Percentiles rank a stretch among this genome's conserved stretches.
phyloP scores from a whole-genome alignment of 1,139 yeast genomes.

The Magnusiomyces tetraspermus region DNA sequence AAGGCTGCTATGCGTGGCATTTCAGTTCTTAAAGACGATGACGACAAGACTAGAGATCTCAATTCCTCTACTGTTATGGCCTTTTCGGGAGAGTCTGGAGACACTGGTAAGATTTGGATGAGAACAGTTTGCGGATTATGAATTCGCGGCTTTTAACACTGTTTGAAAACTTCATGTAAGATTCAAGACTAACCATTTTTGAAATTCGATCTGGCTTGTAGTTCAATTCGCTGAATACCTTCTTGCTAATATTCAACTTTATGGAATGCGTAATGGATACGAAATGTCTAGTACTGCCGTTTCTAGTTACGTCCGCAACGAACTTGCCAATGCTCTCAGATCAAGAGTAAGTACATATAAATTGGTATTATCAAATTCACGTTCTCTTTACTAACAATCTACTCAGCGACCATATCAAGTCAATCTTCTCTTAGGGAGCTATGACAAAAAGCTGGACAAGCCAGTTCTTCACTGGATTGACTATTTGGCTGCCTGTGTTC shows the following conservation, averaged over 20 bases:
- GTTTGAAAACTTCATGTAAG: too few relatives aligned
- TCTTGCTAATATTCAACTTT: conserved; percentile 84
- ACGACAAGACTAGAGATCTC: conserved; percentile 76
- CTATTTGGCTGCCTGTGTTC: conserved; percentile 84
- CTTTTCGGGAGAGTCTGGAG: conserved; percentile 94
- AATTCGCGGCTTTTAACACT: too few relatives aligned
- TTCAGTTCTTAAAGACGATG: conserved; percentile 72
- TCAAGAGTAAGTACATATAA: conserved; percentile 41
- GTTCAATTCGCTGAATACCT: conserved; percentile 93
- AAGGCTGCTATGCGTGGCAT: conserved; percentile 93
- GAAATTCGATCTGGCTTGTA: conserved; percentile 6
- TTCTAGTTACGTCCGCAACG: conserved; percentile 80
- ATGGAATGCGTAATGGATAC: conserved; percentile 74
- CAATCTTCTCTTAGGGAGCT: conserved; percentile 80
- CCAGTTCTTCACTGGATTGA: conserved; percentile 87
- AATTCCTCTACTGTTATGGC: conserved; percentile 78
- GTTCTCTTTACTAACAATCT: background rate
- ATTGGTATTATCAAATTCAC: too few relatives aligned
- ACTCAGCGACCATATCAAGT: conserved; percentile 82
- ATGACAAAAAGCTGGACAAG: conserved; percentile 49
- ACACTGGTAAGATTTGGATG: conserved; percentile 41
- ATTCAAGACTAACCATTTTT: conserved; percentile 10
- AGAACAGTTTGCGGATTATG: too few relatives aligned
- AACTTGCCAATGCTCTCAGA: conserved; percentile 79
- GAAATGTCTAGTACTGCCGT: conserved; percentile 66